These are phyloP conservation scores for Conringia planisiliqua DNA, from an alignment of 345 rosid genomes.

Conservation along the genomic window DNA sequence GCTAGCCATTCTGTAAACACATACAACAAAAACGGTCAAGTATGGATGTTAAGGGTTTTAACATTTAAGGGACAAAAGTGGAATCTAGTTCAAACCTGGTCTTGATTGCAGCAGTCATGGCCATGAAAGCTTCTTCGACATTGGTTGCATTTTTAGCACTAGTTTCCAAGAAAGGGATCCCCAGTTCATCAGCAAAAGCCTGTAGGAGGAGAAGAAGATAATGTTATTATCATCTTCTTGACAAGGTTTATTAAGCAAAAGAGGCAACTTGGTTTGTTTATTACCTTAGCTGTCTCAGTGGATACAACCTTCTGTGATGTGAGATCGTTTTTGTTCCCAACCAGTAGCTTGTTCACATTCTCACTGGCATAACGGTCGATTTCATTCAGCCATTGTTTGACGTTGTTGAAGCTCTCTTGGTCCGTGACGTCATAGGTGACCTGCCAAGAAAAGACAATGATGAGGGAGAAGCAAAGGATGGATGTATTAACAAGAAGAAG, in stretches of 20 bases:
- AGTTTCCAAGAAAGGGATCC: constrained; percentile 83
- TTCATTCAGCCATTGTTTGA: constrained; percentile 76
- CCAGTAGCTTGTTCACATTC: constrained; percentile 74
- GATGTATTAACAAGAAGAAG: neutral
- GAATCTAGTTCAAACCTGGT: constrained; percentile 38
- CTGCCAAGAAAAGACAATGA: constrained; percentile 27
- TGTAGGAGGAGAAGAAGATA: neutral
- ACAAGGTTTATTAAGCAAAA: neutral
- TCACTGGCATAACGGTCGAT: constrained; percentile 79
- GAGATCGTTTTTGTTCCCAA: constrained; percentile 73
- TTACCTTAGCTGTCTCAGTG: constrained; percentile 67
- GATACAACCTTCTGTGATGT: constrained; percentile 70
- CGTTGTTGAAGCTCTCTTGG: constrained; percentile 84
- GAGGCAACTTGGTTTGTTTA: neutral
- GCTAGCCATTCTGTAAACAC: constrained; percentile 60
- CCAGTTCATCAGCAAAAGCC: constrained; percentile 81
- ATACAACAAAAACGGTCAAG: neutral
- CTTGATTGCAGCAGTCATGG: constrained; percentile 76
- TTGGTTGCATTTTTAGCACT: constrained; percentile 72
- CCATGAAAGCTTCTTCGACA: constrained; percentile 82
- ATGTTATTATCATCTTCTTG: neutral
- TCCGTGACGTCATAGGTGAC: constrained; percentile 80
- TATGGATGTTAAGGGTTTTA: neutral
- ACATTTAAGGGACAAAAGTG: neutral
- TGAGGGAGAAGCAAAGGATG: neutral